Evolutionary conservation across 1,284 basidiomycete genomes (phyloP).

Genomic region (Ustilago lituana): DNA sequence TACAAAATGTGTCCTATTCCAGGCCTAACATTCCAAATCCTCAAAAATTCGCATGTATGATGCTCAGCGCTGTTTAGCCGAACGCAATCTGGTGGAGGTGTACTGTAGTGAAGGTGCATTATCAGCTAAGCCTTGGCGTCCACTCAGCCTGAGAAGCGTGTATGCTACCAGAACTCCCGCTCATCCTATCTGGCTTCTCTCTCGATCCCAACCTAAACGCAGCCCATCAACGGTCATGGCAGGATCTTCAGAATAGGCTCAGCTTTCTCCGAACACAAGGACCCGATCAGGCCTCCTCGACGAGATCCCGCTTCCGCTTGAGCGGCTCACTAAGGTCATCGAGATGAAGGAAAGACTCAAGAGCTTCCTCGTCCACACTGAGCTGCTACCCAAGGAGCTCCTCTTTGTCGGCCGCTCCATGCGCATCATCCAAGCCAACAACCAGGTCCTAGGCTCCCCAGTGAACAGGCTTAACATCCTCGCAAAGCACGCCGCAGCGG

Average conservation of each 20-base stretch:
- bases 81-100: constrained; percentile 9
- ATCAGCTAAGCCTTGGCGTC: constrained; percentile 11
- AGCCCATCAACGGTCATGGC: too few relatives aligned
- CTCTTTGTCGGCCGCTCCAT: constrained; percentile 59
- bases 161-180: neutral
- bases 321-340: too few relatives aligned
- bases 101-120: constrained; percentile 1
- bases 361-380: constrained; percentile 57
- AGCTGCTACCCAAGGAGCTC: constrained; percentile 60
- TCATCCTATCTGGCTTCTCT: neutral
- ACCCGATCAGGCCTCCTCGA: too few relatives aligned
- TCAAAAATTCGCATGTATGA: neutral
- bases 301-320: constrained; percentile 50
- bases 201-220: neutral
- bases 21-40: neutral
- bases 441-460: constrained; percentile 59
- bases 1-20: too few relatives aligned
- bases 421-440: constrained; percentile 63
- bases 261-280: too few relatives aligned
- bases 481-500: constrained; percentile 58
- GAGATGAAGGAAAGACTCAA: constrained; percentile 58
- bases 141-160: neutral
- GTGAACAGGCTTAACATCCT: constrained; percentile 64
- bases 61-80: constrained; percentile 1
- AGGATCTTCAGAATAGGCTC: too few relatives aligned